Evolutionary conservation across 768 basidiomycete genomes (phyloP).

Genomic region (Calvatia gigantea): DNA sequence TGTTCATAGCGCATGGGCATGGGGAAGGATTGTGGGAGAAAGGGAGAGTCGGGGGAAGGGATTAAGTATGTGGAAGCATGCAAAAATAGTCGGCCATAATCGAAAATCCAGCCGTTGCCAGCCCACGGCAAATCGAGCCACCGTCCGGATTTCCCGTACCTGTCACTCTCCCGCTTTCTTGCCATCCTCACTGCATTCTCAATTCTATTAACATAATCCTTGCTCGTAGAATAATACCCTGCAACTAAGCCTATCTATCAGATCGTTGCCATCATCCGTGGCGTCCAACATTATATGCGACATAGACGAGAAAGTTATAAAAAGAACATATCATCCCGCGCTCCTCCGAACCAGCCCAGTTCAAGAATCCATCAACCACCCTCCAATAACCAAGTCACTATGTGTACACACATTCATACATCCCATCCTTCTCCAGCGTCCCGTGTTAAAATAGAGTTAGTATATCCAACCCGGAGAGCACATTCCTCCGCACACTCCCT

Average conservation of each 20-base stretch:
- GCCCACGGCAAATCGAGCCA: constrained; percentile 9
- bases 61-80: constrained; percentile 24
- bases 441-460: constrained; percentile 15
- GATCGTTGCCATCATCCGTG: constrained; percentile 13
- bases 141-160: constrained; percentile 22
- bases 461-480: not conserved
- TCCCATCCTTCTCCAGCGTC: constrained; percentile 8
- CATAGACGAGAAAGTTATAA: constrained; percentile 7
- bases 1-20: constrained; percentile 30
- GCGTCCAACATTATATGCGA: constrained; percentile 8
- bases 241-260: constrained; percentile 10
- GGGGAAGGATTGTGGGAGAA: constrained; percentile 22
- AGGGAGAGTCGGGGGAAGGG: constrained; percentile 27
- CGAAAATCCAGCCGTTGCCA: constrained; percentile 14
- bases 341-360: constrained; percentile 20
- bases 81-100: constrained; percentile 24
- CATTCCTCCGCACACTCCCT: not conserved
- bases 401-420: constrained; percentile 4
- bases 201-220: not conserved
- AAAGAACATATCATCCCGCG: constrained; percentile 3
- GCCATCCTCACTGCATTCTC: constrained; percentile 8
- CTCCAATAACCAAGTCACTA: constrained; percentile 6
- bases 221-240: not conserved
- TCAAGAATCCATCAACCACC: constrained; percentile 17
- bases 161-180: constrained; percentile 29